Conservation (phyloP, 2,329 filamentous ascomycete genomes). For the Cladosporium sp. region DNA sequence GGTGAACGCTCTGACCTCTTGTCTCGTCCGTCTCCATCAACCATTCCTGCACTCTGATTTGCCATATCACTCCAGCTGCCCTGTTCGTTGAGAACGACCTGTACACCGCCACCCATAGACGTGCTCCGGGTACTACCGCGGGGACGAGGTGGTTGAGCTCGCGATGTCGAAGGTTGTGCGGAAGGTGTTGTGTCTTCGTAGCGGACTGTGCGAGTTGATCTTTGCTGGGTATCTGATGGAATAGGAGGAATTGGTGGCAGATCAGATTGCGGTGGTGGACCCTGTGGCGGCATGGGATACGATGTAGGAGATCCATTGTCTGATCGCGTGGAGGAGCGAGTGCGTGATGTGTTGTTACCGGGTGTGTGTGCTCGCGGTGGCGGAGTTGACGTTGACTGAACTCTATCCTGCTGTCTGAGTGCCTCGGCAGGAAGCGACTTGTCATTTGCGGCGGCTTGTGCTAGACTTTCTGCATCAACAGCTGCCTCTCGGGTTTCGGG, state of each 20-base stretch:
- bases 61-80: slow-evolving; percentile 90
- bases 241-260: slow-evolving; percentile 11
- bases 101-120: slow-evolving; percentile 77
- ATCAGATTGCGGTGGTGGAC: slow-evolving; percentile 16
- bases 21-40: slow-evolving; percentile 36
- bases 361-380: slow-evolving; percentile 34
- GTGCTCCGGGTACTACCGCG: slow-evolving; percentile 65
- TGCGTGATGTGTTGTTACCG: slow-evolving; percentile 35
- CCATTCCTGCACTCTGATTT: slow-evolving; percentile 71
- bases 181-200: slow-evolving; percentile 24
- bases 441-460: background rate
- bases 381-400: slow-evolving; percentile 27
- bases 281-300: slow-evolving; percentile 5
- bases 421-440: slow-evolving; percentile 1
- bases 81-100: slow-evolving; percentile 83
- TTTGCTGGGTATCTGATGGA: slow-evolving; percentile 15
- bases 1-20: slow-evolving; percentile 49
- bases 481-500: slow-evolving; percentile 61
- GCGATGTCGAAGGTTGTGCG: slow-evolving; percentile 17
- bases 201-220: slow-evolving; percentile 24
- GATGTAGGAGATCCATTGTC: slow-evolving; percentile 47
- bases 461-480: background rate
- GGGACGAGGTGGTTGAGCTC: slow-evolving; percentile 36
- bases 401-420: slow-evolving; percentile 17
- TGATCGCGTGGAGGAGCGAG: slow-evolving; percentile 43